Evolutionary conservation across 2,329 filamentous ascomycete genomes (phyloP), one percentile per base, ranked within the genome.

Genomic region (Pseudomassariella vexata): DNA sequence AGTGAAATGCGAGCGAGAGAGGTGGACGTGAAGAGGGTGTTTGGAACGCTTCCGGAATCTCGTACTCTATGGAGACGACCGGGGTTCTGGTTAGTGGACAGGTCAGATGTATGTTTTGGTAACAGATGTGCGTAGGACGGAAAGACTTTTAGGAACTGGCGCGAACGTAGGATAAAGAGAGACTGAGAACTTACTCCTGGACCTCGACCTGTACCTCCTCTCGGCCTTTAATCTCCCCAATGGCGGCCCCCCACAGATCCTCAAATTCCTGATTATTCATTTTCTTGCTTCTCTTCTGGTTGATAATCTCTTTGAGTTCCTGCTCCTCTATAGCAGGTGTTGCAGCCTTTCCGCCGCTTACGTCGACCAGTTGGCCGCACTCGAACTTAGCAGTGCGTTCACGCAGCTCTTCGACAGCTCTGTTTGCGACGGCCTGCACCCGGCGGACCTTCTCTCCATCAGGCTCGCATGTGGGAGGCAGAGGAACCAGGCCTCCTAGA

Each of bases 1-100:
- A 95, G 70, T 66, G 89, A 76, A 82, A 96, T 73, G 62, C 83
- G 76, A 74, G 89, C 84, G 81, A 94, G 84, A 70, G 86, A 94
- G 70, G 76, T 83, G 65, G 84, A 90, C 63, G 79, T 76, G 72
- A 95, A 76, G 60, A 66, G 66, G 68, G 68, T 65, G 60, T 58
- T 57, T 68, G 69, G 53, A 77, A 79, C 63, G 70, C 67, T 59
- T 65, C 63, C 64, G 73, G 74, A 70, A 75, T 65, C 59, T 70
- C 66, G 60, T 68, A 73, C 66, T 86, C 85, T 90, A 78, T 78
- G 65, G 80, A 68, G 57, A 75, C 66, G 68, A 74, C 62, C 66
- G 74, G 66, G 69, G 70, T 74, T 81, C 88, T 95, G 83, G 78
- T 95, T 88, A 95, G 88, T 94, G 65, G 52, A 49, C 47, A 42